These are phyloP conservation scores for Cryphonectria radicalis DNA, from an alignment of 2,329 filamentous ascomycete genomes.

Conservation along the genomic window DNA sequence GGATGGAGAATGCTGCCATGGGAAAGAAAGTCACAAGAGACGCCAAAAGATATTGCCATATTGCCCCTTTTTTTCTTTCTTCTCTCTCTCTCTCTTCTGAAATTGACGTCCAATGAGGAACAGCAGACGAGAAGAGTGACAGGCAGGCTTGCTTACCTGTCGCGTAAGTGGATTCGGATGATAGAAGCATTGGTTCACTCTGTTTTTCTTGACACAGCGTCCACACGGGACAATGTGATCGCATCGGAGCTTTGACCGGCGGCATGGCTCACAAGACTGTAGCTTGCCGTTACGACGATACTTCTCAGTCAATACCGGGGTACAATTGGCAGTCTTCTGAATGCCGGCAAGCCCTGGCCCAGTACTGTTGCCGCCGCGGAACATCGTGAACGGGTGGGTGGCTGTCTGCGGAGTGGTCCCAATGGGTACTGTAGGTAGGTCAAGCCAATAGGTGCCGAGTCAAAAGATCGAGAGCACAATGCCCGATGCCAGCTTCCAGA, in stretches of 20 bases:
- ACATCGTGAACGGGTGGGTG: slow-evolving; percentile 14
- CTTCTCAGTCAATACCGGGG: slow-evolving; percentile 35
- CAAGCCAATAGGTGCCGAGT: neutral
- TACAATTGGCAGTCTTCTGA: slow-evolving; percentile 24
- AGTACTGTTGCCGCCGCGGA: slow-evolving; percentile 28
- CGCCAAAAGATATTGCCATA: neutral
- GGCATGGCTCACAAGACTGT: slow-evolving; percentile 41
- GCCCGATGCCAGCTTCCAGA: neutral
- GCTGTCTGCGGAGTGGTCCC: neutral
- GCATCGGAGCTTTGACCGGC: slow-evolving; percentile 42
- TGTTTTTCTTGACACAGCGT: slow-evolving; percentile 39
- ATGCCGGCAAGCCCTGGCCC: slow-evolving; percentile 32
- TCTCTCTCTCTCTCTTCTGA: neutral
- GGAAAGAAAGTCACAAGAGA: neutral
- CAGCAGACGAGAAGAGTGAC: slow-evolving; percentile 1
- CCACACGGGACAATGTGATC: slow-evolving; percentile 43
- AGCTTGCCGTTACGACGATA: slow-evolving; percentile 43
- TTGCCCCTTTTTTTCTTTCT: neutral
- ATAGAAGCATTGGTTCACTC: slow-evolving; percentile 39
- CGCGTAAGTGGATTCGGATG: slow-evolving; percentile 41
- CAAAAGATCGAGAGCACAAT: neutral
- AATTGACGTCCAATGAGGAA: neutral
- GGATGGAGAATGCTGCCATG: neutral
- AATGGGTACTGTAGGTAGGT: neutral
- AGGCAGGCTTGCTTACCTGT: slow-evolving; percentile 32